phyloP scores from a whole-genome alignment of 768 basidiomycete genomes.

The Xerocomellus intermedius region DNA sequence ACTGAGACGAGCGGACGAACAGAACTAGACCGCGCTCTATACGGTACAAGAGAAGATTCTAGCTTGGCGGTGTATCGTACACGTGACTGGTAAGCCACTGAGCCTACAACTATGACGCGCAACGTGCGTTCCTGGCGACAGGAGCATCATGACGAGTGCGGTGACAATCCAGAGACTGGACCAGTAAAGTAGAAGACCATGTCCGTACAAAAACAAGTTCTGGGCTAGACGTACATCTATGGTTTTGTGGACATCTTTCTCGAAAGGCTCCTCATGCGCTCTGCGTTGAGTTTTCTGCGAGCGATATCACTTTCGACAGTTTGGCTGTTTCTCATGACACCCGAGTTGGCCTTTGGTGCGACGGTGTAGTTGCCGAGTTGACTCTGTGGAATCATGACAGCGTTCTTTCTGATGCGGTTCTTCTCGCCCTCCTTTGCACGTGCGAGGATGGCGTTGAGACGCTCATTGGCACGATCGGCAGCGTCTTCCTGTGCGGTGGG shows the following conservation, averaged over 20 bases:
- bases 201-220: conserved; percentile 3
- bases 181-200: background rate
- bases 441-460: conserved; percentile 63
- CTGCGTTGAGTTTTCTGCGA: conserved; percentile 70
- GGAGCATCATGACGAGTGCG: no score
- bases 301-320: conserved; percentile 76
- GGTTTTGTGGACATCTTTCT: conserved; percentile 39
- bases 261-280: conserved; percentile 65
- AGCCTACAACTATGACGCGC: no score
- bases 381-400: conserved; percentile 79
- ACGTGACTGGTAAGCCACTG: no score
- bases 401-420: conserved; percentile 69
- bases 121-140: no score
- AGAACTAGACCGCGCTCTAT: no score
- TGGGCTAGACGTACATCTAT: conserved; percentile 10
- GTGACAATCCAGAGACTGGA: no score
- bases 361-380: conserved; percentile 77
- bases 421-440: conserved; percentile 67
- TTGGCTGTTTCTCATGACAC: conserved; percentile 46
- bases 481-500: conserved; percentile 49
- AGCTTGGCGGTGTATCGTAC: no score
- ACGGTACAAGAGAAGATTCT: no score
- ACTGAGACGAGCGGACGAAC: no score
- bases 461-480: conserved; percentile 45
- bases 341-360: conserved; percentile 62